Evolutionary conservation across 495 filamentous ascomycete genomes (phyloP).

Genomic region (Chaetomidium leptoderma): DNA sequence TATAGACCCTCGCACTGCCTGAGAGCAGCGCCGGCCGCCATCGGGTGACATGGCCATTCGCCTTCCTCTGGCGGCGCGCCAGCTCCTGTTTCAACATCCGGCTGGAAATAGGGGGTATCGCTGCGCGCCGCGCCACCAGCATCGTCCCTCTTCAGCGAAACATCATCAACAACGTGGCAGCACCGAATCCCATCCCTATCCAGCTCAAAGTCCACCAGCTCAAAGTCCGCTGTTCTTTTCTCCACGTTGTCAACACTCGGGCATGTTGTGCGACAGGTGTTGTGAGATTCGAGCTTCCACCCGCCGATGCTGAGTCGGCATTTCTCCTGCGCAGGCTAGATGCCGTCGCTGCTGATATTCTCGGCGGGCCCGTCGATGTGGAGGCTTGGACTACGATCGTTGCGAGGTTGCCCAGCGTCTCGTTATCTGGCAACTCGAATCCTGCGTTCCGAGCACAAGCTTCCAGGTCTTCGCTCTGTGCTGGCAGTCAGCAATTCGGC

Average conservation of each 20-base stretch:
- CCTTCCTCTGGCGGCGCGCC: not conserved
- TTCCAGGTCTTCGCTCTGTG: constrained; percentile 36
- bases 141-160: constrained; percentile 12
- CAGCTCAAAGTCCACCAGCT: constrained; percentile 16
- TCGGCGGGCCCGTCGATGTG: not conserved
- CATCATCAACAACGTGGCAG: constrained; percentile 24
- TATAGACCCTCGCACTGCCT: not conserved
- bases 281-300: not conserved
- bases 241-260: no score
- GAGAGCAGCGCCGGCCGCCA: no score
- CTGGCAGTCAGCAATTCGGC: constrained; percentile 15
- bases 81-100: not conserved
- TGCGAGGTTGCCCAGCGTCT: not conserved
- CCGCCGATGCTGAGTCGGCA: constrained; percentile 6
- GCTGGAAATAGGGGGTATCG: not conserved
- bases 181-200: constrained; percentile 19
- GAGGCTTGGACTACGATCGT: not conserved
- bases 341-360: not conserved
- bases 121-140: not conserved
- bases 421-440: constrained; percentile 26
- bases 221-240: no score
- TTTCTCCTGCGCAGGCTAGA: not conserved
- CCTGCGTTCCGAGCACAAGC: constrained; percentile 37
- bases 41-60: not conserved
- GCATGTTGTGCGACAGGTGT: no score